Evolutionary conservation across 352 stramenopile species (phyloP).

Genomic region (Plasmopara halstedii): DNA sequence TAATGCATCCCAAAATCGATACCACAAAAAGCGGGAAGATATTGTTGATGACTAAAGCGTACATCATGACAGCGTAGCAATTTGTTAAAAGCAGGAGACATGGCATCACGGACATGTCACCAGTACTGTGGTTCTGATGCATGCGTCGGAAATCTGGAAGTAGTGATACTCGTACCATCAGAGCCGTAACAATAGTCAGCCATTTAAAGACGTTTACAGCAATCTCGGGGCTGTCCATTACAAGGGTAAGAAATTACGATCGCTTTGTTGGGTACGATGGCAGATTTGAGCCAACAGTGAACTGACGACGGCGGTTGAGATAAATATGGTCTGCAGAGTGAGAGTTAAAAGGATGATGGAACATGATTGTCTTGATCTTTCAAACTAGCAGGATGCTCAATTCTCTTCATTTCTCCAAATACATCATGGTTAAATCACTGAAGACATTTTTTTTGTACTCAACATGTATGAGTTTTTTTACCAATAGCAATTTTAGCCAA

Average conservation of each 20-base stretch:
- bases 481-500: too few relatives aligned
- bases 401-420: neutral
- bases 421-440: neutral
- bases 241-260: neutral
- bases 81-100: constrained; percentile 25
- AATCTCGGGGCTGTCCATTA: neutral
- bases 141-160: constrained; percentile 30
- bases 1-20: constrained; percentile 19
- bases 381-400: too few relatives aligned
- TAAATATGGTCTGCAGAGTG: too few relatives aligned
- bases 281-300: constrained; percentile 5
- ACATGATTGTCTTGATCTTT: neutral
- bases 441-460: neutral
- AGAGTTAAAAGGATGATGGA: neutral
- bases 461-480: too few relatives aligned
- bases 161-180: constrained; percentile 26
- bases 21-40: constrained; percentile 23
- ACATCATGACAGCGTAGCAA: constrained; percentile 24
- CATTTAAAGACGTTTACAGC: constrained; percentile 11
- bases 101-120: constrained; percentile 28
- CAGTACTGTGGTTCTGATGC: constrained; percentile 23
- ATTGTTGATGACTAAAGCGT: constrained; percentile 18
- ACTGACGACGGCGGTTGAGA: too few relatives aligned
- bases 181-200: constrained; percentile 25
- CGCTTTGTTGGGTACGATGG: constrained; percentile 5